These are phyloP conservation scores for Didymella arachidicola DNA, from an alignment of 2,329 filamentous ascomycete genomes.

Conservation along the genomic window DNA sequence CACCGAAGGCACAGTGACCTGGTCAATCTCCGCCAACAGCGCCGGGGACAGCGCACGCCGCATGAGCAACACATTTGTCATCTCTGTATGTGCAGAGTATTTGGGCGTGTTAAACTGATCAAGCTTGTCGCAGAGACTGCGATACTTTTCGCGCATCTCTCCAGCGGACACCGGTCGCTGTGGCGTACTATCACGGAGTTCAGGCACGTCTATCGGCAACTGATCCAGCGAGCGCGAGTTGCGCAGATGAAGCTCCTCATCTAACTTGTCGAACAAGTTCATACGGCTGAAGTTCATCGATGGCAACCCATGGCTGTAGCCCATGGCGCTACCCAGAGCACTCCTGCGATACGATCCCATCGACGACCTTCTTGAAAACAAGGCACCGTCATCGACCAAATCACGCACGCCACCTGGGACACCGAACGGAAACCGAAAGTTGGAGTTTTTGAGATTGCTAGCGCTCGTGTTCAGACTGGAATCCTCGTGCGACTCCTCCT, in stretches of 20 bases:
- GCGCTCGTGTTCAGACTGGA: slow-evolving; percentile 52
- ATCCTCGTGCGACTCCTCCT: slow-evolving; percentile 59
- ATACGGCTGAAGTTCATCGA: slow-evolving; percentile 59
- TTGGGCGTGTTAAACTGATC: slow-evolving; percentile 44
- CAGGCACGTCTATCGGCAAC: slow-evolving; percentile 35
- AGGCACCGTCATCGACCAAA: slow-evolving; percentile 33
- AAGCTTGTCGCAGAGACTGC: slow-evolving; percentile 56
- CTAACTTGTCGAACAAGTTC: slow-evolving; percentile 56
- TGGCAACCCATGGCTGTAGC: slow-evolving; percentile 52
- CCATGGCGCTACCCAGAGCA: slow-evolving; percentile 31
- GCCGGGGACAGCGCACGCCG: slow-evolving; percentile 52
- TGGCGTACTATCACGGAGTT: slow-evolving; percentile 42
- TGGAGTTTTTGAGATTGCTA: slow-evolving; percentile 43
- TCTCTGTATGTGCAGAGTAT: slow-evolving; percentile 19
- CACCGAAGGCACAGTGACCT: slow-evolving; percentile 57
- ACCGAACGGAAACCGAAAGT: slow-evolving; percentile 36
- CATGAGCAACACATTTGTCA: slow-evolving; percentile 24
- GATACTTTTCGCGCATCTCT: slow-evolving; percentile 55
- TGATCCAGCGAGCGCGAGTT: slow-evolving; percentile 51
- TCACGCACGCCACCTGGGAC: slow-evolving; percentile 27
- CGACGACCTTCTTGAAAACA: slow-evolving; percentile 33
- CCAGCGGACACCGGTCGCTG: slow-evolving; percentile 48
- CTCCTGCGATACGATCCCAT: slow-evolving; percentile 31
- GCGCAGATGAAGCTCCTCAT: slow-evolving; percentile 53
- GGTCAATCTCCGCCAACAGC: slow-evolving; percentile 55